Evolutionary conservation across 2,329 filamentous ascomycete genomes (phyloP).

Genomic region (Xylaria sp.): DNA sequence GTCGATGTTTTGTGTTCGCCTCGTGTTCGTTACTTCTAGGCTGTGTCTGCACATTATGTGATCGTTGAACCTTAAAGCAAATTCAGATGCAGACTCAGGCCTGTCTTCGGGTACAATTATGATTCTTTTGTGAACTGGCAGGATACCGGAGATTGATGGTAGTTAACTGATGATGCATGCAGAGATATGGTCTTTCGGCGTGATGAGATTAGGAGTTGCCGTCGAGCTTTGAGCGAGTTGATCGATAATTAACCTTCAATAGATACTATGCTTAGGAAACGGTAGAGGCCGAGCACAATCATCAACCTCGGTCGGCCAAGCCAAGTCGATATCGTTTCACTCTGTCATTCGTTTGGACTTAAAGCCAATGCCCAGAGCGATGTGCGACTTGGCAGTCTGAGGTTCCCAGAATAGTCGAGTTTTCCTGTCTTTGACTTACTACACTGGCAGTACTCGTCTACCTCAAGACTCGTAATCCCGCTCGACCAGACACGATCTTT

Average conservation of each 20-base stretch:
- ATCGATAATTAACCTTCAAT: conserved; percentile 1
- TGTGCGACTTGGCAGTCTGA: conserved; percentile 12
- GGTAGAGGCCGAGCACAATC: neutral
- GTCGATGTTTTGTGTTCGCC: conserved; percentile 5
- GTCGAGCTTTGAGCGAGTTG: neutral
- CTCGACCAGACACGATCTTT: neutral
- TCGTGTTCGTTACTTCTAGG: neutral
- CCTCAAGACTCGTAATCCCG: neutral
- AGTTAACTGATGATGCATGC: neutral
- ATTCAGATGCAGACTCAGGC: neutral
- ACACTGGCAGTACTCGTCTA: too few relatives aligned
- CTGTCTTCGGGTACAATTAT: neutral
- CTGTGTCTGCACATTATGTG: conserved; percentile 4
- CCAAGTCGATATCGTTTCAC: neutral
- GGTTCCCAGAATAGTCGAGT: neutral
- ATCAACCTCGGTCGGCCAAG: conserved; percentile 13
- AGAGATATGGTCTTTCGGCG: neutral
- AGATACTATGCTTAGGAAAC: neutral
- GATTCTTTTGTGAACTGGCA: neutral
- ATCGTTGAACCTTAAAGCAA: neutral
- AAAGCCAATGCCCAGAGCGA: conserved; percentile 13
- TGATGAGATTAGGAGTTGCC: conserved; percentile 9
- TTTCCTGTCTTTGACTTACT: neutral
- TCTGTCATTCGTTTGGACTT: neutral
- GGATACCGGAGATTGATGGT: neutral